Evolutionary conservation across 108 stramenopile genomes (phyloP), one percentile per base, ranked within the genome.

Genomic region (Skeletonema grethae): DNA sequence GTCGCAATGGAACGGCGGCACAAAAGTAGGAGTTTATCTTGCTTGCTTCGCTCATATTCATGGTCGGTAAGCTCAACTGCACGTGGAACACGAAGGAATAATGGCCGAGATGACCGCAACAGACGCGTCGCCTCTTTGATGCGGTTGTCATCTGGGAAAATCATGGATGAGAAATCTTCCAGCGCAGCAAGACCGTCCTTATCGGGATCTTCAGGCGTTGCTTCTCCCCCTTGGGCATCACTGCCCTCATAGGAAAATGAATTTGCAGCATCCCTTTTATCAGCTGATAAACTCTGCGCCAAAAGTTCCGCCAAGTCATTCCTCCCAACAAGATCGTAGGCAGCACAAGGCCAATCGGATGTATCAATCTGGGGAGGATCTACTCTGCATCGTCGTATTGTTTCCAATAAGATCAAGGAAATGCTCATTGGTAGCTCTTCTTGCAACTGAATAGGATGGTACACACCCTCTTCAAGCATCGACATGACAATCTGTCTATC

Each of bases 141-240:
- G 22, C 96, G 87, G 67, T 90, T 94, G 82, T 96, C 96, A 34
- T 87, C 77, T 36, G 93, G 94, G 56, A 96, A 97, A 22, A 95
- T 88, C 84, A 97, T 87, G 5, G 95, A 75, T 4, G 95, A 90
- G 45, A 69, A 73, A n/a, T 82, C 55, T 67, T 96, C 95, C 24
- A 97, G 50, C 10, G 75, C 77, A 9, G 79, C 59, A 41, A 98
- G 69, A 12, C 97, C 97, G 76, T 97, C 96, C 32, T 77, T 70
- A 72, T 97, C 95, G 2, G 53, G 35, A 57, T 85, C 87, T 24
- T 67, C 66, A 35, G 70, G 46, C n/a, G 71, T 22, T 59, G 71
- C 8, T 30, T 38, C 56, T 61, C 48, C 59, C 28, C 31, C 50
- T 24, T 55, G 16, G 11, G 30, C 15, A 12, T 43, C 29, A 12